These are phyloP conservation scores for Pyrenochaeta sp. DNA, from an alignment of 2,329 filamentous ascomycete genomes.

Conservation along the genomic window DNA sequence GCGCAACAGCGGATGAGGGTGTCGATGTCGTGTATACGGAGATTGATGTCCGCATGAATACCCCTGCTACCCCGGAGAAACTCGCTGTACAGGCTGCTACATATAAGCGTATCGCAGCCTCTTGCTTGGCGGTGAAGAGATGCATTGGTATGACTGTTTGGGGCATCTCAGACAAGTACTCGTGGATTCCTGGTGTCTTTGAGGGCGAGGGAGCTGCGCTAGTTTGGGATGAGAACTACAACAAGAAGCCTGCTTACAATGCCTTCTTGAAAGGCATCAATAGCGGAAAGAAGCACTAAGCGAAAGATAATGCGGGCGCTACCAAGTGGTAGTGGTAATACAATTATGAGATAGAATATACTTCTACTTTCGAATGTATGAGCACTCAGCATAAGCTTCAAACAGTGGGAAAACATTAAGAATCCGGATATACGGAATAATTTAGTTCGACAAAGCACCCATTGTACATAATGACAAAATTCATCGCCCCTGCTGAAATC, in stretches of 20 bases:
- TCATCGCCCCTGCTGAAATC: too few species aligned
- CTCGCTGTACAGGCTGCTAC: slow-evolving; percentile 59
- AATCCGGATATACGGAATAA: too few species aligned
- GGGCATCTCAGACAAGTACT: slow-evolving; percentile 54
- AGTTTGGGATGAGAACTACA: slow-evolving; percentile 42
- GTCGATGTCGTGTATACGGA: slow-evolving; percentile 70
- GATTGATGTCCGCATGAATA: slow-evolving; percentile 64
- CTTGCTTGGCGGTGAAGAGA: slow-evolving; percentile 47
- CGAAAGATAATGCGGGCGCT: not conserved
- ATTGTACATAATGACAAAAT: too few species aligned
- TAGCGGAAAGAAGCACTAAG: slow-evolving; percentile 19
- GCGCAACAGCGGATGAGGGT: slow-evolving; percentile 61
- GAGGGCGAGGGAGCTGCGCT: slow-evolving; percentile 47
- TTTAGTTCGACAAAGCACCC: too few species aligned
- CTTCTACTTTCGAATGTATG: not conserved
- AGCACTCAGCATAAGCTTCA: not conserved
- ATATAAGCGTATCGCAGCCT: slow-evolving; percentile 53
- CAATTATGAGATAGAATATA: not conserved
- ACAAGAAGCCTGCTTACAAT: slow-evolving; percentile 50
- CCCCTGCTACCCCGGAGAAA: slow-evolving; percentile 57
- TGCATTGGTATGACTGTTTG: slow-evolving; percentile 59
- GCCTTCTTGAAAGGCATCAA: slow-evolving; percentile 37
- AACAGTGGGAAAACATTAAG: not conserved
- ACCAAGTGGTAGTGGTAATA: not conserved
- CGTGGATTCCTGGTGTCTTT: slow-evolving; percentile 52